Percentiles rank a stretch among this genome's conserved stretches.
Conservation (phyloP, 2,329 filamentous ascomycete species). For the Penicillium sp. region DNA sequence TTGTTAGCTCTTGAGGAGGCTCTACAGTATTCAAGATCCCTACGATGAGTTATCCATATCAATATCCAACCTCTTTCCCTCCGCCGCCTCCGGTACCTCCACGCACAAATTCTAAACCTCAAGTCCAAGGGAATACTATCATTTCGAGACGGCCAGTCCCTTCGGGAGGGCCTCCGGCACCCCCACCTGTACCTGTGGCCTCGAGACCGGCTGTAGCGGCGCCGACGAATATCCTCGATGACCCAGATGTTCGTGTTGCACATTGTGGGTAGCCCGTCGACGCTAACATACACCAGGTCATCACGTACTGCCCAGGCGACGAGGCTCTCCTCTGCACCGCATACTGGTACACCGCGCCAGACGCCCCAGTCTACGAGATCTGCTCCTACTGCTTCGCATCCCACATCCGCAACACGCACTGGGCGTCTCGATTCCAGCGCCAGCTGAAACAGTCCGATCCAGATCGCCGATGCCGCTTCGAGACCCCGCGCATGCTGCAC, state of each 20-base stretch:
- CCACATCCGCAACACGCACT: background rate
- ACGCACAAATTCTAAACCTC: too few relatives aligned
- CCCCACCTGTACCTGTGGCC: background rate
- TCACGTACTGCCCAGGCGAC: background rate
- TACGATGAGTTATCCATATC: too few relatives aligned
- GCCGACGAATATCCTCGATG: background rate
- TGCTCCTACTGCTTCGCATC: constrained; percentile 7
- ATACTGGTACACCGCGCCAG: constrained; percentile 4
- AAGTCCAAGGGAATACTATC: too few relatives aligned
- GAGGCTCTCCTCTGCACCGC: background rate
- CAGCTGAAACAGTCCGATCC: background rate
- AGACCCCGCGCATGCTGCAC: background rate
- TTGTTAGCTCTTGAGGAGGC: too few relatives aligned
- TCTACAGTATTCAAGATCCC: too few relatives aligned
- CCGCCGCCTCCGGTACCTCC: too few relatives aligned
- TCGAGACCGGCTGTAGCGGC: background rate
- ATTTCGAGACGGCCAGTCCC: too few relatives aligned
- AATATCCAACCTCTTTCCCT: too few relatives aligned
- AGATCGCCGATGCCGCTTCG: constrained; percentile 1
- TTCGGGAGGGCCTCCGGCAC: background rate
- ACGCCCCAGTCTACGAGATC: background rate
- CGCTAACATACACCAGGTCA: background rate
- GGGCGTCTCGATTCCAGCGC: background rate
- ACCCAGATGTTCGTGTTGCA: background rate
- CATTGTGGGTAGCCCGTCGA: background rate